phyloP scores from a whole-genome alignment of 2,329 filamentous ascomycete species.

The Cladophialophora carrionii region DNA sequence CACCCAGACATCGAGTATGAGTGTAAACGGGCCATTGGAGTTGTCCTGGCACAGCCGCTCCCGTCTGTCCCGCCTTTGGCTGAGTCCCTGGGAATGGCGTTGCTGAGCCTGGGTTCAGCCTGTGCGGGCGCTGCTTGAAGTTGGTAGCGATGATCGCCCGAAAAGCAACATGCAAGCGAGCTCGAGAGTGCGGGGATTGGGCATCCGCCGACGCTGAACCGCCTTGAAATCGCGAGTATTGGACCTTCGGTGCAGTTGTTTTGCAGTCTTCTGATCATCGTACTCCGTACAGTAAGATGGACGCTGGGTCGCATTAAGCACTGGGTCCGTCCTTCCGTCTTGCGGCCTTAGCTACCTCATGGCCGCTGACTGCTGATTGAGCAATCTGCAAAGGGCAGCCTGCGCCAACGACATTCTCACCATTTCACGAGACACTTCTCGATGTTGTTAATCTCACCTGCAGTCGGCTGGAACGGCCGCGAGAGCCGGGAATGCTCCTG shows the following conservation, averaged over 20 bases:
- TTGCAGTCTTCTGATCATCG: background rate
- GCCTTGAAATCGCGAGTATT: background rate
- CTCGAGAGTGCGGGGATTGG: background rate
- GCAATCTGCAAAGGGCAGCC: background rate
- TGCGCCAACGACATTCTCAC: background rate
- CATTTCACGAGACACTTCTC: background rate
- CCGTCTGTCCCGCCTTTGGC: background rate
- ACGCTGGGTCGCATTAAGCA: background rate
- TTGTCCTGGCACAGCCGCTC: background rate
- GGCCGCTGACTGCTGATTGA: constrained; percentile 7
- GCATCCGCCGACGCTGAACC: background rate
- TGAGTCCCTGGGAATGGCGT: background rate
- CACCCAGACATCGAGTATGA: background rate
- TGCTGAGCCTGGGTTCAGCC: background rate
- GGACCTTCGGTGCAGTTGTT: background rate
- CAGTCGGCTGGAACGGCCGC: constrained; percentile 1
- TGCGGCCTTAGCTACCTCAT: background rate
- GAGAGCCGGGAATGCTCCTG: background rate
- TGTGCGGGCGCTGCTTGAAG: constrained; percentile 4
- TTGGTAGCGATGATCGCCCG: background rate
- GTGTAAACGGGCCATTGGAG: background rate
- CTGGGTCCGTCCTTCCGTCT: background rate
- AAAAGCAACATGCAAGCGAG: background rate
- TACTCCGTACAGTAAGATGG: background rate
- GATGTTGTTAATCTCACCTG: background rate